A percentile compares a stretch with the other conserved stretches of the same genome.
phyloP scores from a whole-genome alignment of 352 stramenopile genomes.

The Phytophthora cajani region DNA sequence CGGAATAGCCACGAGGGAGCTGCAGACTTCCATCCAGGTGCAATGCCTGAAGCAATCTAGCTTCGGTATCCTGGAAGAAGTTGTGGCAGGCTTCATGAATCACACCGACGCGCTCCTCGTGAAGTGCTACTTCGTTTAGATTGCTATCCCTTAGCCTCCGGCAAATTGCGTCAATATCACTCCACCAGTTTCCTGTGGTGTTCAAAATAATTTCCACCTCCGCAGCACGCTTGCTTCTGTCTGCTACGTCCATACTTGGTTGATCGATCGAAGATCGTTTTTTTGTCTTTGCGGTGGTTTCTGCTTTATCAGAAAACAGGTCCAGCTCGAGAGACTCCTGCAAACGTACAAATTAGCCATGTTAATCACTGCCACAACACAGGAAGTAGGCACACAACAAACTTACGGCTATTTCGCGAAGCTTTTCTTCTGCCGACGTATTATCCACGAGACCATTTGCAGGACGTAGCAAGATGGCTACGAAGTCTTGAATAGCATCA shows the following conservation, averaged over 20 bases:
- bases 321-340: constrained; percentile 31
- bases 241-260: constrained; percentile 1
- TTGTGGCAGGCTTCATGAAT: constrained; percentile 55
- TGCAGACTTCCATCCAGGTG: constrained; percentile 53
- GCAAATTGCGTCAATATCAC: constrained; percentile 60
- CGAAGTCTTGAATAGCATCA: constrained; percentile 43
- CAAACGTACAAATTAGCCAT: not conserved
- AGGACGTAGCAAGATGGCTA: constrained; percentile 68
- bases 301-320: constrained; percentile 14
- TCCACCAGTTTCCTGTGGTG: constrained; percentile 74
- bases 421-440: constrained; percentile 56
- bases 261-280: not conserved
- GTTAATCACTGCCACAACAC: not conserved
- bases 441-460: constrained; percentile 55
- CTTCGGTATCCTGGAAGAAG: constrained; percentile 37
- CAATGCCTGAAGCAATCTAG: constrained; percentile 41
- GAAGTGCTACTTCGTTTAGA: constrained; percentile 17
- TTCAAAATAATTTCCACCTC: constrained; percentile 51
- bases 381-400: not conserved
- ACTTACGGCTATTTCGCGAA: constrained; percentile 49
- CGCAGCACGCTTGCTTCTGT: not conserved
- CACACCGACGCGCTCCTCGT: constrained; percentile 47
- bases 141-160: constrained; percentile 33
- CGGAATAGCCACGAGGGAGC: constrained; percentile 1
- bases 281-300: not conserved